Percentiles rank a stretch among this genome's conserved stretches.
phyloP scores from a whole-genome alignment of 345 rosid species.

The Mangifera indica region DNA sequence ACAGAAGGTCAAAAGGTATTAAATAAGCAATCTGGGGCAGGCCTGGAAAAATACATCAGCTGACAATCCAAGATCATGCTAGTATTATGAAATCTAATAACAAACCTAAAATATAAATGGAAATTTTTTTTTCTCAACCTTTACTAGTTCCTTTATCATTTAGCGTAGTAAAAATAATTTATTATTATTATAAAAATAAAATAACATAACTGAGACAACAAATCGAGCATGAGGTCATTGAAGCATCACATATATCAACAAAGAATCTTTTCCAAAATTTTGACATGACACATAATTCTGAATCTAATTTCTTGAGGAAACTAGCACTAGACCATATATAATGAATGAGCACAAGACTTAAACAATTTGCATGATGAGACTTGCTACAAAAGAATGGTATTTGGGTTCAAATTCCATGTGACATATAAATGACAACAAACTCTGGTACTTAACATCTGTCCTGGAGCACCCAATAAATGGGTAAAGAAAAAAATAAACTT shows the following conservation, averaged over 20 bases:
- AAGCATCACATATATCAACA: not conserved
- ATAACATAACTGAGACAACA: not conserved
- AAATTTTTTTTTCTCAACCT: not conserved
- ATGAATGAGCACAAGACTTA: not conserved
- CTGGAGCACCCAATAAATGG: not conserved
- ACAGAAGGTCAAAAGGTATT: no score
- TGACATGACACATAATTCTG: not conserved
- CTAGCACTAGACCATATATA: not conserved
- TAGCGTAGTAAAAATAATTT: no score
- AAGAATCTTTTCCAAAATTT: slow-evolving; percentile 5
- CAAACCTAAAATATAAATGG: not conserved
- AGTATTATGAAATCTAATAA: no score
- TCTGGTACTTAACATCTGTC: not conserved
- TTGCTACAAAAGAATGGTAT: slow-evolving; percentile 10
- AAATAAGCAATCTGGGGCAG: no score
- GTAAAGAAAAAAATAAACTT: not conserved
- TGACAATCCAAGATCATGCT: no score
- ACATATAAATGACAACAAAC: not conserved
- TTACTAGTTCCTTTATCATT: not conserved
- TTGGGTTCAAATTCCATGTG: slow-evolving; percentile 4
- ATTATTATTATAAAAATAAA: not conserved
- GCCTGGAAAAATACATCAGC: no score
- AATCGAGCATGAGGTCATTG: not conserved
- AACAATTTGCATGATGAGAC: not conserved
- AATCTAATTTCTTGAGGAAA: not conserved